These are phyloP conservation scores for Plasmodium relictum DNA, from an alignment of 169 alveolate species.

Conservation along the genomic window DNA sequence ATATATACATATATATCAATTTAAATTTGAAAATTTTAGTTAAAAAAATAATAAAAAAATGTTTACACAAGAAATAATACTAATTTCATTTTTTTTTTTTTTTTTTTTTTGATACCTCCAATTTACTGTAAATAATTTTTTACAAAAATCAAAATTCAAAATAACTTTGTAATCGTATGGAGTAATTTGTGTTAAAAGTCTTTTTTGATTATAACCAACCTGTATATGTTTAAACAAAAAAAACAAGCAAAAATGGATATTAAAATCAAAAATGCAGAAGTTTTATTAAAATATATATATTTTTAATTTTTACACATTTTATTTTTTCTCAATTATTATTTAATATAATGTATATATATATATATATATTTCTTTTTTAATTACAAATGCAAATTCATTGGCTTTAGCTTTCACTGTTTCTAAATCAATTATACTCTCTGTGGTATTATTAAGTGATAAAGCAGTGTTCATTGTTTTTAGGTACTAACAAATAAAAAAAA, in stretches of 20 bases:
- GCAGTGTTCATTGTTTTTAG: slow-evolving; percentile 15
- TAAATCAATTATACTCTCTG: background rate
- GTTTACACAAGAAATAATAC: background rate
- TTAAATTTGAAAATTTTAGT: background rate
- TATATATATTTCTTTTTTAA: background rate
- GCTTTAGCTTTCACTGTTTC: slow-evolving; percentile 60
- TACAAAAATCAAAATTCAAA: slow-evolving; percentile 50
- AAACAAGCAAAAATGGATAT: background rate
- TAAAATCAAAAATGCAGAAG: too few relatives aligned
- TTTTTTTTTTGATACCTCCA: slow-evolving; percentile 37
- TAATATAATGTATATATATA: background rate
- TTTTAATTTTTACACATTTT: background rate
- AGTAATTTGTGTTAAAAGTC: slow-evolving; percentile 64
- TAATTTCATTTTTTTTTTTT: background rate
- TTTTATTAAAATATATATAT: background rate
- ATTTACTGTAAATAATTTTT: slow-evolving; percentile 39
- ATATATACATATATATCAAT: background rate
- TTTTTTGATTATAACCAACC: slow-evolving; percentile 75
- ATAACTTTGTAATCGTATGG: slow-evolving; percentile 61
- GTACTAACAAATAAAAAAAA: slow-evolving; percentile 10
- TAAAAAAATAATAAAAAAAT: background rate
- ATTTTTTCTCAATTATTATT: background rate
- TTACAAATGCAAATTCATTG: slow-evolving; percentile 65
- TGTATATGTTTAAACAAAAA: background rate
- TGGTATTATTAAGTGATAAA: slow-evolving; percentile 1